Evolutionary conservation across 495 filamentous ascomycete species (phyloP).

Genomic region (Talaromyces nanjingensis): DNA sequence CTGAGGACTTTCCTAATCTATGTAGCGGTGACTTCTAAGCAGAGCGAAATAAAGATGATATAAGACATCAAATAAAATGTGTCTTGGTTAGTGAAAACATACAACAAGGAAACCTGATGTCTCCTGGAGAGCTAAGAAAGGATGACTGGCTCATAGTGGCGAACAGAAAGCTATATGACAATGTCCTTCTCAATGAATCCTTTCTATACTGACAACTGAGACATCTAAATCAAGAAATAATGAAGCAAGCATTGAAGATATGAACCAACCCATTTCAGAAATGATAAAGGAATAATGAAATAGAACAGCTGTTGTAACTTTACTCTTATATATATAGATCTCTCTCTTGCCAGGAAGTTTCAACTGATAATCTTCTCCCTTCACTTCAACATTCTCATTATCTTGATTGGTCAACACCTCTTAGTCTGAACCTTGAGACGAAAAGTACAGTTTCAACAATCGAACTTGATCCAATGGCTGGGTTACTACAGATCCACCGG

Average conservation of each 20-base stretch:
- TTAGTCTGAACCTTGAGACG: no score
- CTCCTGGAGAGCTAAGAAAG: not conserved
- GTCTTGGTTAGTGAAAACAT: not conserved
- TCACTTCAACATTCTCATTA: no score
- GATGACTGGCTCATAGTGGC: not conserved
- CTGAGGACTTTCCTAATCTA: not conserved
- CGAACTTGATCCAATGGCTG: no score
- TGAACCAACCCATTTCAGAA: not conserved
- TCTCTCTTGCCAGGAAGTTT: no score
- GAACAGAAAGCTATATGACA: no score
- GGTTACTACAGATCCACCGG: no score
- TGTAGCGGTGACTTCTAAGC: not conserved
- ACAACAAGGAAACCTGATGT: not conserved
- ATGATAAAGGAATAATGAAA: not conserved
- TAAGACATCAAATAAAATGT: not conserved
- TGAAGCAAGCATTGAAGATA: not conserved
- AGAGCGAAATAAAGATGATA: not conserved
- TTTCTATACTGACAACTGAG: not conserved
- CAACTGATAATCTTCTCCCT: no score
- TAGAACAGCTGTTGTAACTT: no score
- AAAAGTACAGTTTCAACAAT: no score
- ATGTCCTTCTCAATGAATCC: no score
- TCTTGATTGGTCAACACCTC: no score
- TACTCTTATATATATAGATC: no score
- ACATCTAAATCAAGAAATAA: constrained; percentile 1